These are phyloP conservation scores for Zelonia costaricensis DNA, from an alignment of 208 protist genomes.

Conservation along the genomic window DNA sequence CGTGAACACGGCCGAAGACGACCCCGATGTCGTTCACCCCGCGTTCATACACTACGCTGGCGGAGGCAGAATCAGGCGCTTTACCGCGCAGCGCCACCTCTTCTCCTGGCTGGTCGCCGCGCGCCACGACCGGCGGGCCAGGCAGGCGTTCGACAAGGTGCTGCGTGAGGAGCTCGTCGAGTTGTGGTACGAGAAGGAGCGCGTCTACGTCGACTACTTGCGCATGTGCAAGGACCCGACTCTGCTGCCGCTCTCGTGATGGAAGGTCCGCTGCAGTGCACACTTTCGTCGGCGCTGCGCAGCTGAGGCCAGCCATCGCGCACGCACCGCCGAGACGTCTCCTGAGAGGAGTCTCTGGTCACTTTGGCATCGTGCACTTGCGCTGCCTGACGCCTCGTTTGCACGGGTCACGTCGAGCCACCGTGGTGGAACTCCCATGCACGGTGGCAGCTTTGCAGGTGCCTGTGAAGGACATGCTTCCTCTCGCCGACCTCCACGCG, in stretches of 20 bases:
- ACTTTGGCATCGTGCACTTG: no score
- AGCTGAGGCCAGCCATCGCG: no score
- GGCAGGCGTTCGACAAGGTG: conserved; percentile 4
- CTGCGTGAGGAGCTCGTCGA: conserved; percentile 28
- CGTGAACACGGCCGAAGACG: conserved; percentile 2
- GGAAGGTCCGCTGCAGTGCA: no score
- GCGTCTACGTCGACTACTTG: conserved; percentile 19
- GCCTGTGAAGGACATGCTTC: no score
- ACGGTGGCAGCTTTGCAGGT: no score
- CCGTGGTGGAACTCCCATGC: no score
- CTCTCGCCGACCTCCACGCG: no score
- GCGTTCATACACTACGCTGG: conserved; percentile 34
- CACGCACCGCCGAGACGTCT: no score
- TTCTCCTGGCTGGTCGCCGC: conserved; percentile 33
- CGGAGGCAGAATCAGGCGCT: conserved; percentile 20
- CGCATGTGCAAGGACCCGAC: conserved; percentile 30
- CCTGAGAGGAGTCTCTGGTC: no score
- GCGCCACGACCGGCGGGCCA: conserved; percentile 21
- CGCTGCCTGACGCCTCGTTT: no score
- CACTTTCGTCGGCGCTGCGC: no score
- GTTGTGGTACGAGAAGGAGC: conserved; percentile 22
- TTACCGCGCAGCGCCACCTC: conserved; percentile 15
- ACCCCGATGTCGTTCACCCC: conserved; percentile 12
- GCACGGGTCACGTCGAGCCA: no score
- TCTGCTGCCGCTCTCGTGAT: background rate